Evolutionary conservation across 768 basidiomycete species (phyloP).

Genomic region (Podaxis sp.): DNA sequence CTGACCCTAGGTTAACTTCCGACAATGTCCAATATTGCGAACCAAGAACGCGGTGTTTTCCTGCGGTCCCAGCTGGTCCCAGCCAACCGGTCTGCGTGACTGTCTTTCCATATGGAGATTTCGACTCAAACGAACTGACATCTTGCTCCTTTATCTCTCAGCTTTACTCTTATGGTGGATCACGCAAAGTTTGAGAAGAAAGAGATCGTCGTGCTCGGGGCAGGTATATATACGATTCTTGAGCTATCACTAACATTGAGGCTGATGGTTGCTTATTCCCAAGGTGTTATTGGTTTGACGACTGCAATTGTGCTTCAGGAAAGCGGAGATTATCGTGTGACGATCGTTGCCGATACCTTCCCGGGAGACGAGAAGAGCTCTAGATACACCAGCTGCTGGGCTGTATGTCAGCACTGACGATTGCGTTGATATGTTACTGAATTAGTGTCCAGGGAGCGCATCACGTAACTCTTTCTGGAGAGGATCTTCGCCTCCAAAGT

Average conservation of each 20-base stretch:
- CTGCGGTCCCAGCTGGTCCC: too few species aligned
- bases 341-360: conserved; percentile 65
- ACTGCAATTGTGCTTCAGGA: conserved; percentile 72
- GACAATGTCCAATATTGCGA: too few species aligned
- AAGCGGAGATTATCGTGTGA: conserved; percentile 58
- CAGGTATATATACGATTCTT: conserved; percentile 13
- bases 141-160: not conserved
- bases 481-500: conserved; percentile 47
- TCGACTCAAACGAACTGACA: not conserved
- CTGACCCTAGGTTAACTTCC: too few species aligned
- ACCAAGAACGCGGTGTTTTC: too few species aligned
- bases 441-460: conserved; percentile 64
- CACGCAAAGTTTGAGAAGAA: conserved; percentile 1
- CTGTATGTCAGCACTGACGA: conserved; percentile 44
- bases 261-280: not conserved
- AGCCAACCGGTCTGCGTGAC: too few species aligned
- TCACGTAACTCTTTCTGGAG: conserved; percentile 62
- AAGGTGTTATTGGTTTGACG: conserved; percentile 76
- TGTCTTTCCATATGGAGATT: too few species aligned
- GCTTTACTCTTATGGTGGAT: not conserved
- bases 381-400: conserved; percentile 80
- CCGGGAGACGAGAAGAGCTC: conserved; percentile 69
- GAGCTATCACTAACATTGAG: not conserved
- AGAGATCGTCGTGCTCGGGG: conserved; percentile 40
- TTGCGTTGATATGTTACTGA: not conserved